A percentile compares a stretch with the other conserved stretches of the same genome.
These are phyloP conservation scores for Pseudozyma sp. DNA, from an alignment of 1,284 basidiomycete genomes.

Conservation along the genomic window DNA sequence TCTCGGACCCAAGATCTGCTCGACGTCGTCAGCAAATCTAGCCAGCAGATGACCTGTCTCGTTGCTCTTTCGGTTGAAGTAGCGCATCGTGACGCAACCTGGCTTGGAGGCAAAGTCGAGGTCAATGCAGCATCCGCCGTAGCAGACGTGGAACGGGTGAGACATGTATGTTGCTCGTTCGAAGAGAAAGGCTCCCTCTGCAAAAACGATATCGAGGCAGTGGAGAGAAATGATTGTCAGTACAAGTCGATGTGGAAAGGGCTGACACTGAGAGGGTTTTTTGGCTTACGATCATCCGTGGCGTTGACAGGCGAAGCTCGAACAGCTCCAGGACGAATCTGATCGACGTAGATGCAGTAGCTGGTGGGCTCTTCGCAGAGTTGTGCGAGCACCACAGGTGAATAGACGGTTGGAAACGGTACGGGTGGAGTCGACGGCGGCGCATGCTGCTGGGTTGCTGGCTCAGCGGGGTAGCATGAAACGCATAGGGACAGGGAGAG, in stretches of 20 bases:
- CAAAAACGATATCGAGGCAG: not conserved
- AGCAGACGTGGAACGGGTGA: constrained; percentile 19
- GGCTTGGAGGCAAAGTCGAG: constrained; percentile 10
- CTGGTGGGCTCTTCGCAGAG: constrained; percentile 9
- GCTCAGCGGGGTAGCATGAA: not conserved
- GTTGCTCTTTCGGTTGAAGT: not conserved
- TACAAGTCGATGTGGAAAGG: too few species aligned
- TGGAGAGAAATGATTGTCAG: not conserved
- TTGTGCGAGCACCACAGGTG: constrained; percentile 11
- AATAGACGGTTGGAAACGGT: not conserved
- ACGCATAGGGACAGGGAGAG: constrained; percentile 1
- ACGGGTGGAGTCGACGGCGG: not conserved
- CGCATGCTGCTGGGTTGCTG: not conserved
- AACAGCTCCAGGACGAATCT: constrained; percentile 13
- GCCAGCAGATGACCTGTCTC: constrained; percentile 23
- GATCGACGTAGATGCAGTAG: constrained; percentile 49
- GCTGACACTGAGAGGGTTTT: too few species aligned
- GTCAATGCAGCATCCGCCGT: constrained; percentile 26
- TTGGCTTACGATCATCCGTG: constrained; percentile 33
- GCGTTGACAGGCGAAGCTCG: constrained; percentile 14
- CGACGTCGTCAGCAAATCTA: constrained; percentile 19
- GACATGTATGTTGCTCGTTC: not conserved
- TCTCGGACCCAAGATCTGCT: constrained; percentile 14
- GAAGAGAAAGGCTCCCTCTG: constrained; percentile 38
- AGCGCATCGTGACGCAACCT: constrained; percentile 21